A percentile compares a stretch with the other conserved stretches of the same genome.
These are phyloP conservation scores for Jatropha multifida DNA, from an alignment of 441 rosid species.

Conservation along the genomic window DNA sequence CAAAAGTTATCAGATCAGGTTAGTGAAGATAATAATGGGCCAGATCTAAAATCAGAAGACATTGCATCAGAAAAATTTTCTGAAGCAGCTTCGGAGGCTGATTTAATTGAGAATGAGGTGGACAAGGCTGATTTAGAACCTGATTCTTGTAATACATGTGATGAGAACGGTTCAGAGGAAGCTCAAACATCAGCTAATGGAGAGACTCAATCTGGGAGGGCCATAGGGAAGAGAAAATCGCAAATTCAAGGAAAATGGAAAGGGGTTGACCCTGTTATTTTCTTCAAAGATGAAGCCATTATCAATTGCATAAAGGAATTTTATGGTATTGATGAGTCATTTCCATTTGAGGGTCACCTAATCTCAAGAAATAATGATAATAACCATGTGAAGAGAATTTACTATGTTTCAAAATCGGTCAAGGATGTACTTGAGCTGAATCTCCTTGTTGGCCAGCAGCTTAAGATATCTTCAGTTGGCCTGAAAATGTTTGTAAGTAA, in stretches of 20 bases:
- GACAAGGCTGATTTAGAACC: slow-evolving; percentile 35
- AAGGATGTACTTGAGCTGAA: slow-evolving; percentile 79
- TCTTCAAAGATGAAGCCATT: slow-evolving; percentile 75
- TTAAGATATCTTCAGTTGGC: slow-evolving; percentile 90
- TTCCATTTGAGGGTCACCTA: slow-evolving; percentile 71
- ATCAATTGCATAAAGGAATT: slow-evolving; percentile 71
- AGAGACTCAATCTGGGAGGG: slow-evolving; percentile 42
- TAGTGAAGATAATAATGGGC: slow-evolving; percentile 28
- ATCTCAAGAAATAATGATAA: slow-evolving; percentile 79
- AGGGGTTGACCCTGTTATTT: slow-evolving; percentile 89
- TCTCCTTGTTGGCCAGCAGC: slow-evolving; percentile 67
- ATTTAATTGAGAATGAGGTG: slow-evolving; percentile 36
- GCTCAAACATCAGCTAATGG: slow-evolving; percentile 31
- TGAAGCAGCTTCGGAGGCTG: slow-evolving; percentile 44
- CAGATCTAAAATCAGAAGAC: slow-evolving; percentile 38
- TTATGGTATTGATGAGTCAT: slow-evolving; percentile 77
- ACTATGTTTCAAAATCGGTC: slow-evolving; percentile 82
- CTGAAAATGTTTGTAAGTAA: slow-evolving; percentile 94
- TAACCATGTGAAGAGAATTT: slow-evolving; percentile 87
- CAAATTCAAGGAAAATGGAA: slow-evolving; percentile 89
- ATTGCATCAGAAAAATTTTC: slow-evolving; percentile 34
- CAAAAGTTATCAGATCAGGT: slow-evolving; percentile 35
- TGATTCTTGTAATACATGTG: slow-evolving; percentile 27
- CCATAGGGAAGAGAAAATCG: slow-evolving; percentile 58
- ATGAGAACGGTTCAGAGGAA: slow-evolving; percentile 32